These are phyloP conservation scores for Oryza brachyantha DNA, from an alignment of 176 grass and related monocot species.

Conservation along the genomic window DNA sequence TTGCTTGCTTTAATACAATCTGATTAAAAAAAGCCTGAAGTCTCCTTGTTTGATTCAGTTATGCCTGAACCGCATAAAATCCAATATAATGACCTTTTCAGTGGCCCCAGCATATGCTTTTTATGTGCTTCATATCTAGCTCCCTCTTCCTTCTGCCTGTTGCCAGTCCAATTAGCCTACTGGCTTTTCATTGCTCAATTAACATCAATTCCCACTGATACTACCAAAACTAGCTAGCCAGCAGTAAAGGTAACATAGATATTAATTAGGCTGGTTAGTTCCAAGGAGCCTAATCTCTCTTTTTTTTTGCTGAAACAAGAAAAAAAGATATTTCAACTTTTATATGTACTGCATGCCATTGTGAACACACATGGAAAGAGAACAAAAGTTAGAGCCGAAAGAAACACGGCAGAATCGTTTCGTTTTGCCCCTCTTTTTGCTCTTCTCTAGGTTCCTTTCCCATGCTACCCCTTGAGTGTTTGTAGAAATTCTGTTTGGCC, in stretches of 20 bases:
- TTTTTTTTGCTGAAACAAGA: background rate
- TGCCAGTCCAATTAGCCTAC: background rate
- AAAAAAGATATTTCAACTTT: background rate
- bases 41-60: background rate
- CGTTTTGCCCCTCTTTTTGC: conserved; percentile 13
- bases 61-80: conserved; percentile 24
- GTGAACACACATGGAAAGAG: conserved; percentile 29
- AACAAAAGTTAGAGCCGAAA: conserved; percentile 37
- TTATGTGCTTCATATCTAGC: background rate
- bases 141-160: background rate
- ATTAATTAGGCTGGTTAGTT: conserved; percentile 1
- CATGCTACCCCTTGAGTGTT: fast-evolving
- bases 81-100: background rate
- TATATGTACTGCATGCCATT: background rate
- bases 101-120: conserved; percentile 9
- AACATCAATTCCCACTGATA: conserved; percentile 4
- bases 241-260: background rate
- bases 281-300: conserved; percentile 1
- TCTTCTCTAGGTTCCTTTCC: background rate
- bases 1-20: too few relatives aligned
- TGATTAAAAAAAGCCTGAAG: too few relatives aligned
- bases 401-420: conserved; percentile 53
- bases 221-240: background rate
- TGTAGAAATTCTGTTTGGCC: background rate
- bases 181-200: background rate